Evolutionary conservation across 2,329 filamentous ascomycete species (phyloP).

Genomic region (Trichoderma aggressivum): DNA sequence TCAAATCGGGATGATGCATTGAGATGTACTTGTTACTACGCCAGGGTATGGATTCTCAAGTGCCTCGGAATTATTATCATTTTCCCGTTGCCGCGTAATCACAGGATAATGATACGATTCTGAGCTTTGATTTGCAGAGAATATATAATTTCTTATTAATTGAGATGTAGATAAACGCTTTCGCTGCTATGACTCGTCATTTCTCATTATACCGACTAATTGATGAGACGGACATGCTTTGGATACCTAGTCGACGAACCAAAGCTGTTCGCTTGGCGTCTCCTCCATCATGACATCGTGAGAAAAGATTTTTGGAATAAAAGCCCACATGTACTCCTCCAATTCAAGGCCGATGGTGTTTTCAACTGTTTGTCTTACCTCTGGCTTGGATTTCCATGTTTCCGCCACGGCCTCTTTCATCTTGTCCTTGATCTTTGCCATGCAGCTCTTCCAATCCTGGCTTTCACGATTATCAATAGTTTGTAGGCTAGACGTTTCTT

Average conservation of each 20-base stretch:
- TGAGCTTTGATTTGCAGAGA: neutral
- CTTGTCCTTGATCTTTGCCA: neutral
- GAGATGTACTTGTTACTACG: neutral
- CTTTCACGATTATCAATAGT: neutral
- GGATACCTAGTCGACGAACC: slow-evolving; percentile 19
- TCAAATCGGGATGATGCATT: neutral
- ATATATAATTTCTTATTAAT: too few relatives aligned
- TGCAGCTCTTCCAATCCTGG: slow-evolving; percentile 16
- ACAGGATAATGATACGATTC: neutral
- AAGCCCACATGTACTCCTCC: slow-evolving; percentile 22
- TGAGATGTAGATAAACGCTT: neutral
- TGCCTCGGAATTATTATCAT: neutral
- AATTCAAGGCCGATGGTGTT: slow-evolving; percentile 20
- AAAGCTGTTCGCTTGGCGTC: slow-evolving; percentile 16
- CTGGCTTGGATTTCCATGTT: slow-evolving; percentile 14
- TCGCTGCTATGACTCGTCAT: neutral
- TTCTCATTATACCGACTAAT: neutral
- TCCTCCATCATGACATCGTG: slow-evolving; percentile 15
- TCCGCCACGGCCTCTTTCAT: slow-evolving; percentile 20
- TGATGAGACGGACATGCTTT: neutral
- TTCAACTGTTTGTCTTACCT: slow-evolving; percentile 13
- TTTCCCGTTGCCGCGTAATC: neutral
- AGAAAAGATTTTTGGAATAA: slow-evolving; percentile 22
- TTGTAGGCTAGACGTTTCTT: neutral
- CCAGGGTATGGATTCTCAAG: neutral